These are phyloP conservation scores for Populus simonii DNA, from an alignment of 345 rosid species.

Conservation along the genomic window DNA sequence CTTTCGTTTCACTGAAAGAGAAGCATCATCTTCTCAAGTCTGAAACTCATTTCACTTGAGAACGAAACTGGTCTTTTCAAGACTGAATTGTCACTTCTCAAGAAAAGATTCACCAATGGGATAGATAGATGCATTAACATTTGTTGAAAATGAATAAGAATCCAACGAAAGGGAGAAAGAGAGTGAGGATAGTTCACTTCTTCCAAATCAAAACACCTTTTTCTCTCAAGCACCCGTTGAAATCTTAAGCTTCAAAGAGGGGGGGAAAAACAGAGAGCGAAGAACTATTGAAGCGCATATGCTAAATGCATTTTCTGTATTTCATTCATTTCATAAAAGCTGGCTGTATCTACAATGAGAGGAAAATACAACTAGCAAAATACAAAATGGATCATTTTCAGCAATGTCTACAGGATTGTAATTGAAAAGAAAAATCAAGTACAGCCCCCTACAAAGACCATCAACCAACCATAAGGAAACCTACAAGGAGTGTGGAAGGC, in stretches of 20 bases:
- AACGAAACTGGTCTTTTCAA: no score
- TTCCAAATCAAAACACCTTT: background rate
- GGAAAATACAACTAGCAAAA: background rate
- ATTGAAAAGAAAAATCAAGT: background rate
- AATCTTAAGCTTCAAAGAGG: no score
- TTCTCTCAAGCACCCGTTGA: no score
- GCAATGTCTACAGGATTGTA: background rate
- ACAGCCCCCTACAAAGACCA: background rate
- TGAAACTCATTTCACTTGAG: no score
- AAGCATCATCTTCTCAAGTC: no score
- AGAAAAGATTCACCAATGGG: no score
- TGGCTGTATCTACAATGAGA: background rate
- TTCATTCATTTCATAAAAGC: background rate
- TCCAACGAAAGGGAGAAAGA: no score
- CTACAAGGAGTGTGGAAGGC: conserved; percentile 19
- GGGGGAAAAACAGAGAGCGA: background rate
- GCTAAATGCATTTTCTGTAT: background rate
- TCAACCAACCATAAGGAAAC: background rate
- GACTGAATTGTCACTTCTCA: no score
- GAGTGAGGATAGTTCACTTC: background rate
- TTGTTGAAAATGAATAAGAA: no score
- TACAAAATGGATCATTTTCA: background rate
- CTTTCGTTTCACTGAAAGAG: no score
- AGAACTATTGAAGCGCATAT: background rate
- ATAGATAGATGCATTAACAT: no score